Percentiles rank a stretch among this genome's conserved stretches.
These are phyloP conservation scores for Chimonanthus praecox DNA, from an alignment of 164 flowering plant species.

Conservation along the genomic window DNA sequence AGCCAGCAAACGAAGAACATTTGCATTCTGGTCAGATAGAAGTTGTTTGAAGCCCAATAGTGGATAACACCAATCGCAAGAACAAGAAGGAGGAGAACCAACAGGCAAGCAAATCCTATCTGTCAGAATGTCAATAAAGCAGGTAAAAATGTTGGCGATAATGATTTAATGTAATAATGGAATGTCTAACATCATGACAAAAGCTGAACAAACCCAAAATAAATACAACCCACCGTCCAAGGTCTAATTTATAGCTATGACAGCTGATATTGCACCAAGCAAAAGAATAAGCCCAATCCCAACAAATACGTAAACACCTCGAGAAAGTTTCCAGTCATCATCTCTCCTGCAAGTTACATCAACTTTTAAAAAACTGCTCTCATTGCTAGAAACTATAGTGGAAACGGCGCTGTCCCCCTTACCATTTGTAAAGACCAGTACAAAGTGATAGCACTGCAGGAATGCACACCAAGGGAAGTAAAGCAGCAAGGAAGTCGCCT, in stretches of 20 bases:
- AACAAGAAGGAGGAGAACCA: constrained; percentile 75
- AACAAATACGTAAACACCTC: constrained; percentile 76
- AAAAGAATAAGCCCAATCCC: constrained; percentile 78
- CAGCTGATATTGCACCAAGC: constrained; percentile 87
- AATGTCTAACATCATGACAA: not conserved
- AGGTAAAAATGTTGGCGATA: not conserved
- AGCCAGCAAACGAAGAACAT: constrained; percentile 79
- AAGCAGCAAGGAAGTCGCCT: constrained; percentile 91
- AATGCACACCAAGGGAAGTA: constrained; percentile 89
- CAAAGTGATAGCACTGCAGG: constrained; percentile 85
- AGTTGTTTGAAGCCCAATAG: constrained; percentile 96
- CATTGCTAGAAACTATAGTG: not conserved
- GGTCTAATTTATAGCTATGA: constrained; percentile 69
- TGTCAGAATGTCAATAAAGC: constrained; percentile 28
- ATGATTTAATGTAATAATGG: not conserved
- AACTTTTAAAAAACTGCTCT: constrained; percentile 2
- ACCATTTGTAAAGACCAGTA: constrained; percentile 91
- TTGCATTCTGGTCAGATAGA: constrained; percentile 86
- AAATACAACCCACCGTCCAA: constrained; percentile 71
- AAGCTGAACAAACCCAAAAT: not conserved
- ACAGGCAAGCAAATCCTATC: constrained; percentile 86
- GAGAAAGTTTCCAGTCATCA: constrained; percentile 92
- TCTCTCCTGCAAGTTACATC: constrained; percentile 66
- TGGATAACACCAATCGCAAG: constrained; percentile 92
- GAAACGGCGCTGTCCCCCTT: constrained; percentile 12